Conservation (phyloP, 768 basidiomycete species). For the Mycena galopus region DNA sequence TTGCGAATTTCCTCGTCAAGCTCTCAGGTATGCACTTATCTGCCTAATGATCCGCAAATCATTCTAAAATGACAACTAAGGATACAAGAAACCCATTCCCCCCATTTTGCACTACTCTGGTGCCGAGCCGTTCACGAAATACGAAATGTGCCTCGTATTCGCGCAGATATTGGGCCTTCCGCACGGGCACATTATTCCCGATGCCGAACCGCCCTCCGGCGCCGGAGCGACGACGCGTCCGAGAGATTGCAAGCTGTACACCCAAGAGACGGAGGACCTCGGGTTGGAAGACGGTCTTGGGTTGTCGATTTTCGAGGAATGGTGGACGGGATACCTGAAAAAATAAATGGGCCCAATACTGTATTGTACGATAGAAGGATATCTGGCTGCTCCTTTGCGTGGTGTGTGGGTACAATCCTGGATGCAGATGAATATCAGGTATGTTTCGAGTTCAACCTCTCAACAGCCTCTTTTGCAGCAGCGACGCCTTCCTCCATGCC, state of each 20-base stretch:
- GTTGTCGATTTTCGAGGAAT: constrained; percentile 81
- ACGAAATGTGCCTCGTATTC: constrained; percentile 89
- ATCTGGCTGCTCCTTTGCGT: too few relatives aligned
- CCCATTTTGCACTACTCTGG: constrained; percentile 89
- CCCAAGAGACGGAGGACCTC: constrained; percentile 79
- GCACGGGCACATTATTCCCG: constrained; percentile 81
- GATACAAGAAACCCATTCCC: constrained; percentile 63
- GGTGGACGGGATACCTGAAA: constrained; percentile 77
- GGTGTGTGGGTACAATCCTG: background rate
- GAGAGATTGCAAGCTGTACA: constrained; percentile 83
- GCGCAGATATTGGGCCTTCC: constrained; percentile 77
- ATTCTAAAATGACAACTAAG: constrained; percentile 38
- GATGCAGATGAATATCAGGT: background rate
- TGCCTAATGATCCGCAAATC: background rate
- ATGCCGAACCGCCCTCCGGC: constrained; percentile 74
- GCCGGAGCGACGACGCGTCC: constrained; percentile 81
- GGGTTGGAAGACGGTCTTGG: constrained; percentile 70
- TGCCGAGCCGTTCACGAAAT: constrained; percentile 89
- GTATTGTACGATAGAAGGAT: constrained; percentile 1
- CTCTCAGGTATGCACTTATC: constrained; percentile 66
- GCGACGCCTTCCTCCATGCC: constrained; percentile 23
- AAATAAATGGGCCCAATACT: constrained; percentile 20
- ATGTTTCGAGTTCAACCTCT: constrained; percentile 19
- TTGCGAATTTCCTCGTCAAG: constrained; percentile 86
- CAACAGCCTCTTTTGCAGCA: constrained; percentile 15